phyloP scores from a whole-genome alignment of 805 yeast species.

The Pichia cephalocereana region DNA sequence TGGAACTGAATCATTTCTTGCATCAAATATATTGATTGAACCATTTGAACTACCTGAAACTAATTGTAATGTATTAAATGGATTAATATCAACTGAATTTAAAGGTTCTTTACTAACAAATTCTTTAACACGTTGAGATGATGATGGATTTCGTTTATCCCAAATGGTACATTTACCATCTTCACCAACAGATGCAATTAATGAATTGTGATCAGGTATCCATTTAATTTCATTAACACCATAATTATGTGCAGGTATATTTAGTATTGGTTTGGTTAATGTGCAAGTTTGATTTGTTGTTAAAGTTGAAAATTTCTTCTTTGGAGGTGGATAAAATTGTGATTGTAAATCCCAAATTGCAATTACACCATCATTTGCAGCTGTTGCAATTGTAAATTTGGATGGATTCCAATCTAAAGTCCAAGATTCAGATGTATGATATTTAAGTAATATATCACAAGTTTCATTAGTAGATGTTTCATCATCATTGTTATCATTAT shows the following conservation, averaged over 20 bases:
- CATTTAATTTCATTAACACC: conserved; percentile 71
- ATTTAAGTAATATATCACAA: conserved; percentile 19
- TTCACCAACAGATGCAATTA: conserved; percentile 65
- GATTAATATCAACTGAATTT: conserved; percentile 54
- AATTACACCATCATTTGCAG: conserved; percentile 54
- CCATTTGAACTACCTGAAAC: conserved; percentile 65
- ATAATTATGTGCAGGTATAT: conserved; percentile 26
- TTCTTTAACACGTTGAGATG: conserved; percentile 12
- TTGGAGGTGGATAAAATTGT: conserved; percentile 10
- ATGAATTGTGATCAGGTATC: conserved; percentile 50
- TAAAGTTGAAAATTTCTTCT: conserved; percentile 7
- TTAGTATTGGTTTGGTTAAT: conserved; percentile 9
- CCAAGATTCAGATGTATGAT: conserved; percentile 46
- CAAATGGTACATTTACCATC: conserved; percentile 38
- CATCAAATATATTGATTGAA: conserved; percentile 51
- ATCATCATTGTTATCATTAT: conserved; percentile 23
- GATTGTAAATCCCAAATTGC: conserved; percentile 56
- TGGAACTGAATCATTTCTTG: conserved; percentile 36
- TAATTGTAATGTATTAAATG: conserved; percentile 43
- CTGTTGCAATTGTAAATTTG: conserved; percentile 53
- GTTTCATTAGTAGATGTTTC: conserved; percentile 9
- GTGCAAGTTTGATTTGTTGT: conserved; percentile 6
- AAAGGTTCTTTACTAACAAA: conserved; percentile 16
- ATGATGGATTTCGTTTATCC: conserved; percentile 38
- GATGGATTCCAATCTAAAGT: conserved; percentile 69